Conservation (phyloP, 2,329 filamentous ascomycete species). For the Colletotrichum siamense region DNA sequence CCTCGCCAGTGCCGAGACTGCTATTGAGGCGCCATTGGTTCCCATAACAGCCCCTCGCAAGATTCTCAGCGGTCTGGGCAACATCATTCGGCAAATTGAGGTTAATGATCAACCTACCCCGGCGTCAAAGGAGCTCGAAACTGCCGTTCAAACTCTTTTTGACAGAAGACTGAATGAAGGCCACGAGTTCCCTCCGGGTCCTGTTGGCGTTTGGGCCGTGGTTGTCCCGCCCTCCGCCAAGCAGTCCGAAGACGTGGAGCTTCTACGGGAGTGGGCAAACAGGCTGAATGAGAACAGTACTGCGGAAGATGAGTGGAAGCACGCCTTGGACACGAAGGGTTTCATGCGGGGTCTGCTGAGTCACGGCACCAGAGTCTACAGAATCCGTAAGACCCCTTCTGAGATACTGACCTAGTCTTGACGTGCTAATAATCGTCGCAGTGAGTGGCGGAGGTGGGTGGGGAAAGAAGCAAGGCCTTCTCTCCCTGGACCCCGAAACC, state of each 20-base stretch:
- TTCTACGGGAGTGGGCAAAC: background rate
- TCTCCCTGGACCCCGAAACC: conserved; percentile 78
- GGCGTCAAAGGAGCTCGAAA: conserved; percentile 76
- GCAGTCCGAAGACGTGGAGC: background rate
- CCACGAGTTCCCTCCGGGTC: conserved; percentile 39
- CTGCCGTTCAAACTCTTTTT: conserved; percentile 64
- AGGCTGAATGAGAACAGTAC: background rate
- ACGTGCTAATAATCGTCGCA: conserved; percentile 31
- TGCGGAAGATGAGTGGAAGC: conserved; percentile 13
- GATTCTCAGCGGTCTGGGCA: conserved; percentile 74
- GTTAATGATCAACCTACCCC: conserved; percentile 54
- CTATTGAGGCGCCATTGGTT: conserved; percentile 51
- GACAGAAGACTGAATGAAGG: conserved; percentile 42
- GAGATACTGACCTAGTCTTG: background rate
- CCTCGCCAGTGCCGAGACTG: conserved; percentile 26
- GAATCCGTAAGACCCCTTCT: conserved; percentile 43
- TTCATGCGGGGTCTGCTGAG: background rate
- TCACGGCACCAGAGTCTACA: conserved; percentile 43
- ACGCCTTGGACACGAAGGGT: conserved; percentile 6
- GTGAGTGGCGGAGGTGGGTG: conserved; percentile 86
- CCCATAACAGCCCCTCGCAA: conserved; percentile 67
- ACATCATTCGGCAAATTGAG: conserved; percentile 74
- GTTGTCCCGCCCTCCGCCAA: conserved; percentile 54
- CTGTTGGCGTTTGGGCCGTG: conserved; percentile 76
- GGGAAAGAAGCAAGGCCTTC: conserved; percentile 79